Base-by-base conservation (phyloP, 2,329 filamentous ascomycete genomes). In the Dactylellina parvicollis region DNA sequence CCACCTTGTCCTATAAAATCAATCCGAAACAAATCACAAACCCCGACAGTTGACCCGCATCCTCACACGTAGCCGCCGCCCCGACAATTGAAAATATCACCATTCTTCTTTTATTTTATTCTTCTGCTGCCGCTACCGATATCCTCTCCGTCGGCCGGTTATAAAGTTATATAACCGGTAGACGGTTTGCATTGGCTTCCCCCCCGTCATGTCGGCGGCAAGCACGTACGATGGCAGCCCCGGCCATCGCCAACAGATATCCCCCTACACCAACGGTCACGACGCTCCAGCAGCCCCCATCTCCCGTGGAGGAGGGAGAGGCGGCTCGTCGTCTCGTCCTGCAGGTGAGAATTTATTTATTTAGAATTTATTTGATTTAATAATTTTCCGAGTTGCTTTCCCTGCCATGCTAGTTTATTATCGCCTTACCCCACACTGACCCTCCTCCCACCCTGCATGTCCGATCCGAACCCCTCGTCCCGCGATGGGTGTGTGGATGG, bases 221-320 rank as follows among this genome's bases (percentile, higher is more conserved):
- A 64, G 46, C 60, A 55, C 40, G 36, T 64, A 56, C 60, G 67
- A 72, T 32, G 67, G 67, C 59, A 72, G 67, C 59, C 66, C 66
- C 30, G 49, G 65, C 66, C 57, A 50, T 36, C 55, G 40, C 16
- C 55, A 59, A 3, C 38, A 67, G 16, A 50, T 52, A 4, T 69
- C 64, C 34, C 67, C 67, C 2, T 72, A 62, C 60, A 34, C 44
- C 36, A 64, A 72, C 46, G 64, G 54, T 22, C 24, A 46, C 46
- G 64, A 69, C 20, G 20, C 26, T 36, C 14, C 9, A n/a, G 20
- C 38, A 7, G 12, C 40, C 22, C 18, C 38, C 38, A 44, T 44
- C 18, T 18, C 12, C 9, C 49, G 24, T 10, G 47, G 47, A 5
- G 32, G 52, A 16, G 9, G n/a, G 28, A 50, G 36, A 8, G 24